A percentile compares a stretch with the other conserved stretches of the same genome.
Conservation (phyloP, 768 basidiomycete species). For the Termitomyces sp. region DNA sequence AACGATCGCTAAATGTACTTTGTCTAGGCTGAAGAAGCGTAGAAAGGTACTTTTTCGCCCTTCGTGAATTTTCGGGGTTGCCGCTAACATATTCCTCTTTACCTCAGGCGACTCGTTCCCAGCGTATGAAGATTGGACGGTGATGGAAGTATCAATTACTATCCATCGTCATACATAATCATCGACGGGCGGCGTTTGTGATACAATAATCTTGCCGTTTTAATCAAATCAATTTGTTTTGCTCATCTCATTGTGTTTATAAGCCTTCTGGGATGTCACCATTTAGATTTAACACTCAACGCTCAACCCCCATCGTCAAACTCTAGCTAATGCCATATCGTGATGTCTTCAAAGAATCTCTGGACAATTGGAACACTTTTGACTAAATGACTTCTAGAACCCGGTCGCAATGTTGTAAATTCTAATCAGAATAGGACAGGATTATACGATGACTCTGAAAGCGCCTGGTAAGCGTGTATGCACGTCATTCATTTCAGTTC, state of each 20-base stretch:
- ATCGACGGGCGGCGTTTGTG: constrained; percentile 8
- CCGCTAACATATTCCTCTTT: constrained; percentile 15
- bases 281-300: neutral
- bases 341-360: no score
- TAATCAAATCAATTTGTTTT: constrained; percentile 14
- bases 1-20: neutral
- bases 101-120: constrained; percentile 44
- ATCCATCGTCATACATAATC: neutral
- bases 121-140: constrained; percentile 31
- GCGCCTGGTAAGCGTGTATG: no score
- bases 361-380: neutral
- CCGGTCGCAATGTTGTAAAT: neutral
- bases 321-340: neutral
- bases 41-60: constrained; percentile 60
- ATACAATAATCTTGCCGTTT: constrained; percentile 7
- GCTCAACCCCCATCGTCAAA: neutral
- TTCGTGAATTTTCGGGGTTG: neutral
- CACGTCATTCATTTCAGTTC: no score
- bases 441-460: no score
- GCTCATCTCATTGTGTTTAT: neutral
- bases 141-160: constrained; percentile 12
- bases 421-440: neutral
- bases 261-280: neutral
- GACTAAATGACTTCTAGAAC: neutral
- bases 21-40: constrained; percentile 78